Conservation (phyloP, 257 asterid genomes). For the Penstemon barbatus region DNA sequence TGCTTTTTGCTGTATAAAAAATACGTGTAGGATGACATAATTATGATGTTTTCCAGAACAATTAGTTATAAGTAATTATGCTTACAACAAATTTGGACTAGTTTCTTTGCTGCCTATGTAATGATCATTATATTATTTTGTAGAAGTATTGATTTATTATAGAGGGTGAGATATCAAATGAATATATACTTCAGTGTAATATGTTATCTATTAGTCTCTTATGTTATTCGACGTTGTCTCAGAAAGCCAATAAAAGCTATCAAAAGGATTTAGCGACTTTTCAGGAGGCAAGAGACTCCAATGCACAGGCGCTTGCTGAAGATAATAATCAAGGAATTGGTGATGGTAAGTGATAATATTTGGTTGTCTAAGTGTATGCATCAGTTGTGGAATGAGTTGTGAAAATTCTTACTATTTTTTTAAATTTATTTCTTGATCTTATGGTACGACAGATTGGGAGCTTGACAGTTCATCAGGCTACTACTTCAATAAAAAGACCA, state of each 20-base stretch:
- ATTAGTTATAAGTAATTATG: background rate
- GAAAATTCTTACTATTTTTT: slow-evolving; percentile 3
- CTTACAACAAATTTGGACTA: background rate
- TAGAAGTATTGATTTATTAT: slow-evolving; percentile 6
- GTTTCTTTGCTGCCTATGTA: slow-evolving; percentile 10
- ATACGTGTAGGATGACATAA: slow-evolving; percentile 2
- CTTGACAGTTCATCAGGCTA: slow-evolving; percentile 75
- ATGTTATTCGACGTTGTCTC: slow-evolving; percentile 18
- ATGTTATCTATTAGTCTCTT: background rate
- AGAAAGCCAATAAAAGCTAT: slow-evolving; percentile 95
- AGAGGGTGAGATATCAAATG: background rate
- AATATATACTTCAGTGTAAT: slow-evolving; percentile 1
- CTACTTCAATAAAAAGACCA: slow-evolving; percentile 58
- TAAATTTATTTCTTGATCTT: slow-evolving; percentile 1
- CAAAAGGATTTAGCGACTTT: slow-evolving; percentile 81
- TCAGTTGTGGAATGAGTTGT: slow-evolving; percentile 15
- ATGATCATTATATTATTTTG: slow-evolving; percentile 8
- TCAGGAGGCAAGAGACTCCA: slow-evolving; percentile 66
- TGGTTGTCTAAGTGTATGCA: background rate
- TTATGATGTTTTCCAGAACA: background rate
- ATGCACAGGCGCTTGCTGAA: slow-evolving; percentile 55
- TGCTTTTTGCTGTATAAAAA: background rate
- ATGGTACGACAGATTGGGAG: slow-evolving; percentile 76
- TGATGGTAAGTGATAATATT: slow-evolving; percentile 52
- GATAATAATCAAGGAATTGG: slow-evolving; percentile 44